phyloP scores from a whole-genome alignment of 768 basidiomycete genomes.

The Gloeostereum incarnatum region DNA sequence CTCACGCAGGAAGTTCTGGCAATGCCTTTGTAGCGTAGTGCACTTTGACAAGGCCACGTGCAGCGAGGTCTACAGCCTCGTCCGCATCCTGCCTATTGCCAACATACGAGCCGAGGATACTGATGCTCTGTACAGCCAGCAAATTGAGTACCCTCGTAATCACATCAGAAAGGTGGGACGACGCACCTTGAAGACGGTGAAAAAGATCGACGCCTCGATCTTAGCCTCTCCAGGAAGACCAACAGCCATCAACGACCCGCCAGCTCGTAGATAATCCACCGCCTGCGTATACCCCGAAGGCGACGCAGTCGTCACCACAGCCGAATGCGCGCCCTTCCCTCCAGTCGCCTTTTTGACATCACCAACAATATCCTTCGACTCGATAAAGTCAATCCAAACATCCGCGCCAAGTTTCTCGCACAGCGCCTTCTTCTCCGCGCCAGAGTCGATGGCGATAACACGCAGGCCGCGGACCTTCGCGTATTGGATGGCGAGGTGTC shows the following conservation, averaged over 20 bases:
- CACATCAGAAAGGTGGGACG: not conserved
- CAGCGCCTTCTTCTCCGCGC: slow-evolving; percentile 63
- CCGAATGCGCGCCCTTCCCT: slow-evolving; percentile 66
- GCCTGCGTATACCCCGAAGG: slow-evolving; percentile 43
- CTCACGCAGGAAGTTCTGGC: slow-evolving; percentile 41
- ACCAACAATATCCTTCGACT: slow-evolving; percentile 45
- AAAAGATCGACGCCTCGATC: slow-evolving; percentile 59
- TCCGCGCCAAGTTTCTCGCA: slow-evolving; percentile 44
- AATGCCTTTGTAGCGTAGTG: slow-evolving; percentile 38
- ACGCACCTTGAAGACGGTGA: slow-evolving; percentile 45
- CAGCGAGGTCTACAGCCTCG: slow-evolving; percentile 75
- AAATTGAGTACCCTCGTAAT: not conserved
- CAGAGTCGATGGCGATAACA: slow-evolving; percentile 75
- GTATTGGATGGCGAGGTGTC: slow-evolving; percentile 80
- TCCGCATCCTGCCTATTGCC: slow-evolving; percentile 79
- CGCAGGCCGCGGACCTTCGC: slow-evolving; percentile 69
- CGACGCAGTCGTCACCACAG: slow-evolving; percentile 50
- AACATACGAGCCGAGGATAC: slow-evolving; percentile 43
- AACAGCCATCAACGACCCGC: slow-evolving; percentile 71
- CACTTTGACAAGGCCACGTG: slow-evolving; percentile 60
- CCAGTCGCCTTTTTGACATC: slow-evolving; percentile 52
- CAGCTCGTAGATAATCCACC: slow-evolving; percentile 64
- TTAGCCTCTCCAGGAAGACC: slow-evolving; percentile 62
- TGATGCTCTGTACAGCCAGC: too few relatives aligned
- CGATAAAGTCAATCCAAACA: slow-evolving; percentile 71